Evolutionary conservation across 495 filamentous ascomycete species (phyloP).

Genomic region (Penicillium dipodomyicola): DNA sequence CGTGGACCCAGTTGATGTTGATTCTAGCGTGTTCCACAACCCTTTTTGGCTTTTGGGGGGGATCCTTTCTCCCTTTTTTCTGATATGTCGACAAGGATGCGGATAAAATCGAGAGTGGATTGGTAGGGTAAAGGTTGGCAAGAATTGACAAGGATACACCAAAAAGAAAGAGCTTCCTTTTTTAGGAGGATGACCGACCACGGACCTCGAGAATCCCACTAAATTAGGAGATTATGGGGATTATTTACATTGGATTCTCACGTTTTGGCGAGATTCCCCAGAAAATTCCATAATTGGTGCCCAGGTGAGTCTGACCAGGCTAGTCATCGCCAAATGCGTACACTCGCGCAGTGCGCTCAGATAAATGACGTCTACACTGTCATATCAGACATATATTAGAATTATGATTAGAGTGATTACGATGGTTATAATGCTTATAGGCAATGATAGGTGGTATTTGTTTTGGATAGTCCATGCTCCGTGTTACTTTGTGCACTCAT

Average conservation of each 20-base stretch:
- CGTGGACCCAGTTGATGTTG: slow-evolving; percentile 9
- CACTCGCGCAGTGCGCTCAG: not conserved
- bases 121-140: not conserved
- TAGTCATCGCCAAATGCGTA: slow-evolving; percentile 1
- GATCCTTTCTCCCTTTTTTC: not conserved
- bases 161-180: not conserved
- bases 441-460: not conserved
- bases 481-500: no score
- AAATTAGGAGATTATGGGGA: not conserved
- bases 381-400: not conserved
- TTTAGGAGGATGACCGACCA: not conserved
- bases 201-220: not conserved
- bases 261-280: not conserved
- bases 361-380: slow-evolving; percentile 3
- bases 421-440: not conserved
- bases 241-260: not conserved
- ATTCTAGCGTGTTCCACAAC: slow-evolving; percentile 24
- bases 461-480: not conserved
- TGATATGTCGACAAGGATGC: not conserved
- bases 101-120: not conserved
- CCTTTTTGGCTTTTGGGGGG: not conserved
- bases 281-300: not conserved
- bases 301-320: not conserved
- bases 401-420: no score
- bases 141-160: not conserved